phyloP scores from a whole-genome alignment of 192 early-diverging fungal species.

The Podila verticillata region DNA sequence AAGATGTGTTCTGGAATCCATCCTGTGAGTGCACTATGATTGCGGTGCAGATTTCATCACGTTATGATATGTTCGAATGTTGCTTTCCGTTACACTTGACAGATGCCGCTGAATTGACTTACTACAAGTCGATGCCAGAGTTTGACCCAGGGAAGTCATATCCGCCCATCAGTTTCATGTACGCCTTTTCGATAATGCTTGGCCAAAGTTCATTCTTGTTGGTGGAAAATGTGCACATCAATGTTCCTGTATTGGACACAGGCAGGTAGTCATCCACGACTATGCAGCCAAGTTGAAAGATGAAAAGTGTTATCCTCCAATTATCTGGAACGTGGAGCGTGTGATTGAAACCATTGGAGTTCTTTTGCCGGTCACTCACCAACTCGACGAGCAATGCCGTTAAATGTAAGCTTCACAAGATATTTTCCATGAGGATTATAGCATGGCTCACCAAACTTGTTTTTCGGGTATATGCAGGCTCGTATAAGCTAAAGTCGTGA shows the following conservation, averaged over 20 bases:
- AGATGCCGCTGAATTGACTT: slow-evolving; percentile 13
- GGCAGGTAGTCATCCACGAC: slow-evolving; percentile 92
- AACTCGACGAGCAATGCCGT: slow-evolving; percentile 86
- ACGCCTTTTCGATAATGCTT: slow-evolving; percentile 94
- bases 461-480: slow-evolving; percentile 88
- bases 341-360: neutral
- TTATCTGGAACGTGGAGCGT: too few relatives aligned
- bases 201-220: slow-evolving; percentile 81
- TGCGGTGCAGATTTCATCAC: neutral
- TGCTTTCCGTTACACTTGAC: slow-evolving; percentile 12
- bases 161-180: slow-evolving; percentile 95
- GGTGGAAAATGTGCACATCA: slow-evolving; percentile 91
- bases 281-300: slow-evolving; percentile 16
- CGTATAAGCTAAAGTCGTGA: slow-evolving; percentile 72
- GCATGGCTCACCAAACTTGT: slow-evolving; percentile 70
- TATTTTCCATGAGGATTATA: slow-evolving; percentile 93
- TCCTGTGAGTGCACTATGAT: slow-evolving; percentile 79
- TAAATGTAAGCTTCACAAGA: slow-evolving; percentile 84
- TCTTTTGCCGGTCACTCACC: slow-evolving; percentile 8
- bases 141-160: slow-evolving; percentile 96
- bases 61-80: slow-evolving; percentile 1
- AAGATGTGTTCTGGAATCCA: slow-evolving; percentile 96
- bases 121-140: slow-evolving; percentile 91
- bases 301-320: too few relatives aligned
- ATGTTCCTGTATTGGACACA: slow-evolving; percentile 69